Percentiles rank a stretch among this genome's conserved stretches.
phyloP scores from a whole-genome alignment of 805 yeast species.

The Saturnispora kantuleensis region DNA sequence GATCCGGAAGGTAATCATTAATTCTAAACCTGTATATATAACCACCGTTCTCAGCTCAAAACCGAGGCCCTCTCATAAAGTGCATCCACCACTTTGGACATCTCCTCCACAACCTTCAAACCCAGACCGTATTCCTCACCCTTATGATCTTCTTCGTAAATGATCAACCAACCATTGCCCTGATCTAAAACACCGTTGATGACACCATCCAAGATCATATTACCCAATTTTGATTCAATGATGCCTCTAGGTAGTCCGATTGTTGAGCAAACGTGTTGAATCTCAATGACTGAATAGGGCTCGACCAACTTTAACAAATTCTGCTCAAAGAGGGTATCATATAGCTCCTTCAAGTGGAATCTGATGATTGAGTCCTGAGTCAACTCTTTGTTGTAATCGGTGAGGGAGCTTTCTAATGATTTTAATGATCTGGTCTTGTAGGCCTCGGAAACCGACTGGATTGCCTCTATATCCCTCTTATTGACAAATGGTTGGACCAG shows the following conservation, averaged over 20 bases:
- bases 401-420: slow-evolving; percentile 81
- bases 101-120: slow-evolving; percentile 74
- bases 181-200: slow-evolving; percentile 95
- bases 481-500: slow-evolving; percentile 32
- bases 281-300: slow-evolving; percentile 93
- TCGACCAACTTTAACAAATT: slow-evolving; percentile 90
- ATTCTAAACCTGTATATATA: not conserved
- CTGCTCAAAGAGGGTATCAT: slow-evolving; percentile 87
- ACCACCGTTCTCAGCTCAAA: slow-evolving; percentile 41
- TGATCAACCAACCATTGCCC: slow-evolving; percentile 94
- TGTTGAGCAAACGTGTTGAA: slow-evolving; percentile 74
- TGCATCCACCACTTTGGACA: slow-evolving; percentile 81
- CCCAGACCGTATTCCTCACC: slow-evolving; percentile 87
- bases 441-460: slow-evolving; percentile 87
- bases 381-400: slow-evolving; percentile 61
- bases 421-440: slow-evolving; percentile 81
- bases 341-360: slow-evolving; percentile 84
- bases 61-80: slow-evolving; percentile 89
- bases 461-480: slow-evolving; percentile 85
- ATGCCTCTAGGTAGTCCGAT: slow-evolving; percentile 82
- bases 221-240: slow-evolving; percentile 89
- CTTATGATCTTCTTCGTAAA: slow-evolving; percentile 79
- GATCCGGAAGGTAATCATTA: too few species aligned
- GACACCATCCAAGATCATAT: slow-evolving; percentile 94
- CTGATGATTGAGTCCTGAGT: slow-evolving; percentile 82